These are phyloP conservation scores for Hyaloscypha hepaticicola DNA, from an alignment of 495 filamentous ascomycete genomes.

Conservation along the genomic window DNA sequence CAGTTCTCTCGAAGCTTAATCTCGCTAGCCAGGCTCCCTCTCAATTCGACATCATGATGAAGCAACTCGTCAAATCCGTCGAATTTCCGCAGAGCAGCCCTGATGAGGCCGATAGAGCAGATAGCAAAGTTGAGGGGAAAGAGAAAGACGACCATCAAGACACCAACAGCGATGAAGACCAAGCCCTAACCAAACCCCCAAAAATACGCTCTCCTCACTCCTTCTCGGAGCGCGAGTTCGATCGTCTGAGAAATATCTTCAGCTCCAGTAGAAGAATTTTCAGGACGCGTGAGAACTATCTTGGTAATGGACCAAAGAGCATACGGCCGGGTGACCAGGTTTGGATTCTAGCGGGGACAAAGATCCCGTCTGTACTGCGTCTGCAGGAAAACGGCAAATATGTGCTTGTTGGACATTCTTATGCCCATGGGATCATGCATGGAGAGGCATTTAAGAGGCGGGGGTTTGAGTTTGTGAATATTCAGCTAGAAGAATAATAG, in stretches of 20 bases:
- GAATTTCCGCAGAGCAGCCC: neutral
- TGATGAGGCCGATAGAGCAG: slow-evolving; percentile 1
- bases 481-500: neutral
- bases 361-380: neutral
- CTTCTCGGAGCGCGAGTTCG: slow-evolving; percentile 1
- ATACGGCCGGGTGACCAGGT: neutral
- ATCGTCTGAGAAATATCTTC: neutral
- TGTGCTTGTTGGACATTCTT: slow-evolving; percentile 2
- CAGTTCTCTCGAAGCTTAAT: slow-evolving; percentile 1
- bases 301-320: neutral
- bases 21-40: slow-evolving; percentile 2
- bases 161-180: slow-evolving; percentile 1
- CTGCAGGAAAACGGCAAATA: neutral
- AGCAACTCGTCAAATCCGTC: slow-evolving; percentile 7
- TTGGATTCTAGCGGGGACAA: neutral
- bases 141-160: slow-evolving; percentile 3
- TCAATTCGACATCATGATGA: slow-evolving; percentile 7
- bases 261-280: neutral
- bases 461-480: neutral
- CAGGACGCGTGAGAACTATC: neutral
- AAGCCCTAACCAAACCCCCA: neutral
- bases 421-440: slow-evolving; percentile 14
- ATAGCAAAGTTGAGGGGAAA: slow-evolving; percentile 3
- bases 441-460: slow-evolving; percentile 5
- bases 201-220: slow-evolving; percentile 1